These are phyloP conservation scores for Gautieria morchelliformis DNA, from an alignment of 768 basidiomycete species.

Conservation along the genomic window DNA sequence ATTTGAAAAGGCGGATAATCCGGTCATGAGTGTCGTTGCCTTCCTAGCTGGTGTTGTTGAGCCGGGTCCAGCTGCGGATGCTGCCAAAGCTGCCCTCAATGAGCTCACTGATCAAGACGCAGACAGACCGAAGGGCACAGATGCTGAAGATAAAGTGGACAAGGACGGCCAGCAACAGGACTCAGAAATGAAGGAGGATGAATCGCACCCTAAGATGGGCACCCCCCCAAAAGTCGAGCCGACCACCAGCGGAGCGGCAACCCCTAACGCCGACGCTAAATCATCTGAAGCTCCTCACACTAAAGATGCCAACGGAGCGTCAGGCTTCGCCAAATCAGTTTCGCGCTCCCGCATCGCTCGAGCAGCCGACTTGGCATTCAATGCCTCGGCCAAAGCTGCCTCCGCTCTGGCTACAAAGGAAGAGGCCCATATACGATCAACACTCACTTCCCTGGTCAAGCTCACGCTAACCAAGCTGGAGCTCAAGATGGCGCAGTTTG, in stretches of 20 bases:
- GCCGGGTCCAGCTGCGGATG: conserved; percentile 85
- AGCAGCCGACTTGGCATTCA: conserved; percentile 81
- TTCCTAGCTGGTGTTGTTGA: conserved; percentile 91
- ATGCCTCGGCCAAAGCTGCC: conserved; percentile 82
- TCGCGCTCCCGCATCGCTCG: conserved; percentile 70
- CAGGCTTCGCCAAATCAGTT: conserved; percentile 28
- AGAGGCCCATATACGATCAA: conserved; percentile 66
- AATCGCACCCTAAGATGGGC: conserved; percentile 29
- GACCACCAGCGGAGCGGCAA: conserved; percentile 10
- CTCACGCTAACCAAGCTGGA: conserved; percentile 82
- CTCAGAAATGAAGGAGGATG: conserved; percentile 28
- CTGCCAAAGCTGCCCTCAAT: conserved; percentile 83
- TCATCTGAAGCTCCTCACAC: conserved; percentile 9
- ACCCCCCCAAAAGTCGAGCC: conserved; percentile 17
- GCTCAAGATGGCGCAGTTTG: conserved; percentile 90
- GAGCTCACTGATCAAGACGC: conserved; percentile 51
- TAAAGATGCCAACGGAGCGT: conserved; percentile 30
- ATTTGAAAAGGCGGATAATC: conserved; percentile 93
- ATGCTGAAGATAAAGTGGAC: conserved; percentile 26
- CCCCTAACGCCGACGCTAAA: conserved; percentile 11
- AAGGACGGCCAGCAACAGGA: conserved; percentile 11
- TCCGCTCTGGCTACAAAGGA: conserved; percentile 71
- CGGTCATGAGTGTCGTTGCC: conserved; percentile 97
- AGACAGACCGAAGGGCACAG: conserved; percentile 21
- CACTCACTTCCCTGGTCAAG: conserved; percentile 79